Conservation (phyloP, 306 rosid genomes). For the Erythrophleum fordii region DNA sequence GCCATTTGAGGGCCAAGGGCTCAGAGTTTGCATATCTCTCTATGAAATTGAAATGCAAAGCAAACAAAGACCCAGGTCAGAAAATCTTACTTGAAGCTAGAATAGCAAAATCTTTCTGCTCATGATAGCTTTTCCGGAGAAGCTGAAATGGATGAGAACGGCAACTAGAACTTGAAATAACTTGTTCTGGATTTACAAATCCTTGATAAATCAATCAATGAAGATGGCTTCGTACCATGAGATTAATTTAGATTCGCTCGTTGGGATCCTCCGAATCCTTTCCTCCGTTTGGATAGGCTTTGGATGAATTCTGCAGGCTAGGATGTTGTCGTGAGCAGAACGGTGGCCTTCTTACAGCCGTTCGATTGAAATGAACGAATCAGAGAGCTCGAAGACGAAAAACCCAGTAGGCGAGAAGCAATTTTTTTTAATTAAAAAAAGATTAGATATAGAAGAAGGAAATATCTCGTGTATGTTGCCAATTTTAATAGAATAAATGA, state of each 20-base stretch:
- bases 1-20: slow-evolving; percentile 45
- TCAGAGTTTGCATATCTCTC: slow-evolving; percentile 56
- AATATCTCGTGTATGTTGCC: too few species aligned
- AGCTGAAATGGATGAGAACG: slow-evolving; percentile 19
- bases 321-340: not conserved
- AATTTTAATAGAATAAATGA: too few species aligned
- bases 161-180: not conserved
- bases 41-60: slow-evolving; percentile 33
- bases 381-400: not conserved
- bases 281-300: not conserved
- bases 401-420: not conserved
- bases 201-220: slow-evolving; percentile 18
- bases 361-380: not conserved
- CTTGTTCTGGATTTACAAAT: not conserved
- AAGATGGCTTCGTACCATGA: slow-evolving; percentile 23
- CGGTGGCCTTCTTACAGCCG: not conserved
- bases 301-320: not conserved
- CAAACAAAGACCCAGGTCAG: slow-evolving; percentile 14
- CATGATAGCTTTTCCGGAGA: not conserved
- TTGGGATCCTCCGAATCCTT: not conserved
- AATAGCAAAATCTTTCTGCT: not conserved
- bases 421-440: not conserved
- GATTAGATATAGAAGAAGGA: too few species aligned
- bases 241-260: not conserved
- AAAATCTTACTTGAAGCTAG: slow-evolving; percentile 8